phyloP scores from a whole-genome alignment of 1,284 basidiomycete species.

The Leccinum solheimii region DNA sequence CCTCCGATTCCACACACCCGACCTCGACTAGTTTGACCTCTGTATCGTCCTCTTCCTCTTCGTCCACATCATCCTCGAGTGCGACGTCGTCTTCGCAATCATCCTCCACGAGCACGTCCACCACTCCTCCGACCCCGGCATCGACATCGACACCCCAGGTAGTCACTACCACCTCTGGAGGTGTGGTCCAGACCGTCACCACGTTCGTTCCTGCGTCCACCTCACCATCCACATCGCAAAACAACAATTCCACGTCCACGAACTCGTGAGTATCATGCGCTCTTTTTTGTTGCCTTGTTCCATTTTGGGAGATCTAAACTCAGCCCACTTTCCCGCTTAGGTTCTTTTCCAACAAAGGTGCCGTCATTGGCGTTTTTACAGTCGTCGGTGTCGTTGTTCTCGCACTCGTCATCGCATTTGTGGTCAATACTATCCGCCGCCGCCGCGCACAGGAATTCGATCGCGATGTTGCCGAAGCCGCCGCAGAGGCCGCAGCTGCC shows the following conservation, averaged over 20 bases:
- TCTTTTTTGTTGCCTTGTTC: background rate
- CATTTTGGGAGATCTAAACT: slow-evolving; percentile 3
- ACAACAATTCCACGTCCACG: slow-evolving; percentile 4
- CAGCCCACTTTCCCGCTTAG: slow-evolving; percentile 37
- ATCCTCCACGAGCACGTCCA: slow-evolving; percentile 10
- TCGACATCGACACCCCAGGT: slow-evolving; percentile 5
- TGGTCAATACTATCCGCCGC: slow-evolving; percentile 56
- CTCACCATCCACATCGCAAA: background rate
- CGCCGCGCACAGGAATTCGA: slow-evolving; percentile 66
- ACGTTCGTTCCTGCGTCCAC: slow-evolving; percentile 1
- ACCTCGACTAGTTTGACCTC: slow-evolving; percentile 10
- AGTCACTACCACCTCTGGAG: slow-evolving; percentile 16
- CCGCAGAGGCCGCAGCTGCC: slow-evolving; percentile 50
- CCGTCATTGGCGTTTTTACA: slow-evolving; percentile 68
- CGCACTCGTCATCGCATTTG: slow-evolving; percentile 51
- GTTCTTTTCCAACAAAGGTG: slow-evolving; percentile 70
- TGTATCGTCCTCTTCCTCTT: slow-evolving; percentile 11
- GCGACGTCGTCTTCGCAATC: background rate
- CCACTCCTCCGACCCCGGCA: background rate
- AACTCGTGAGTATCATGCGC: slow-evolving; percentile 27
- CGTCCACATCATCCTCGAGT: background rate
- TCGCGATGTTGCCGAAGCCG: slow-evolving; percentile 66
- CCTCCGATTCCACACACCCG: background rate
- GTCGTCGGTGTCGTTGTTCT: slow-evolving; percentile 63
- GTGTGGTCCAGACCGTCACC: slow-evolving; percentile 9